phyloP scores from a whole-genome alignment of 2,329 filamentous ascomycete species.

The Podosphaera xanthii region DNA sequence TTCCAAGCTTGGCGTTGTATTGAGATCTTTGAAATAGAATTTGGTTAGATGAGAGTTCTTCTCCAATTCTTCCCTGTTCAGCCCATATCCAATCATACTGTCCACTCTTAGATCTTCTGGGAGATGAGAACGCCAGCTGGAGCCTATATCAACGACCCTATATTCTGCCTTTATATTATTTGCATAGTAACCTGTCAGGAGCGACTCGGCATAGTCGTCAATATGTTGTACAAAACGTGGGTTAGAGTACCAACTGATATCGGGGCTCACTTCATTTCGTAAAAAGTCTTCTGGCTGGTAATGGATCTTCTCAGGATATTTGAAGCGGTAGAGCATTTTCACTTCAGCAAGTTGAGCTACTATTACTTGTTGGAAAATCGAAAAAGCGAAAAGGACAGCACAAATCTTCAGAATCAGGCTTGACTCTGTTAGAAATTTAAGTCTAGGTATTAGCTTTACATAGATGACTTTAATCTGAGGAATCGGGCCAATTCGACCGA shows the following conservation, averaged over 20 bases:
- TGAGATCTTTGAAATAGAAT: conserved; percentile 22
- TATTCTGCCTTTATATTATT: conserved; percentile 20
- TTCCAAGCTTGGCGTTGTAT: conserved; percentile 12
- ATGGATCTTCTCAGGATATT: conserved; percentile 7
- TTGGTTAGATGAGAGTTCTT: conserved; percentile 19
- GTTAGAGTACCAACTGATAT: conserved; percentile 11
- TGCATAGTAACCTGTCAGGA: conserved; percentile 24
- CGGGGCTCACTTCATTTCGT: conserved; percentile 8
- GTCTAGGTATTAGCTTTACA: too few species aligned
- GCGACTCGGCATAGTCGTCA: conserved; percentile 24
- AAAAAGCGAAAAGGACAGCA: too few species aligned
- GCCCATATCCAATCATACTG: conserved; percentile 22
- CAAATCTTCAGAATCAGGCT: too few species aligned
- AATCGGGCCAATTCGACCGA: too few species aligned
- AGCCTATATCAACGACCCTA: conserved; percentile 26
- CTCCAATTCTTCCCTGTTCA: conserved; percentile 24
- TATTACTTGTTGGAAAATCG: too few species aligned
- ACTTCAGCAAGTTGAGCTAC: too few species aligned
- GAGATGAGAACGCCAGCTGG: conserved; percentile 22
- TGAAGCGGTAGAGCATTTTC: neutral
- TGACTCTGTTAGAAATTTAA: too few species aligned
- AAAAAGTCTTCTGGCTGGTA: conserved; percentile 6
- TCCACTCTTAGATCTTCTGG: conserved; percentile 15
- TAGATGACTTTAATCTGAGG: too few species aligned
- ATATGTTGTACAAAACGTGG: conserved; percentile 30